Evolutionary conservation across 225 moss, liverwort and hornwort genomes (phyloP), one percentile per base, ranked within the genome.

Genomic region (Rhytidiadelphus loreus): DNA sequence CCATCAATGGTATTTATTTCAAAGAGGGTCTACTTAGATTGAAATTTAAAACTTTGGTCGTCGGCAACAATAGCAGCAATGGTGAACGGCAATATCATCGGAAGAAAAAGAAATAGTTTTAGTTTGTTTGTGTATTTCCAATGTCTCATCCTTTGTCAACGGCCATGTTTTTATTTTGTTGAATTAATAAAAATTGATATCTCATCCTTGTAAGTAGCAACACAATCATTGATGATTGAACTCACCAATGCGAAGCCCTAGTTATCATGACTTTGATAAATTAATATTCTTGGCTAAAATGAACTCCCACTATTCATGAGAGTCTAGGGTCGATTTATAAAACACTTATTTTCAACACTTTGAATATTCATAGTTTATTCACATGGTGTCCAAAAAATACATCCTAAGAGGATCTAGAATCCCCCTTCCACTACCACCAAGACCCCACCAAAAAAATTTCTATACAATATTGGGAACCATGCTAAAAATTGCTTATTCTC

Each of bases 51-150:
- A 20, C 20, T 50, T 32, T 30, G 2, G 8, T 43, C 0, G 1
- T 13, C 4, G 4, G 1, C 3, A 22, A 6, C 7, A 65, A 11
- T 66, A 23, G 23, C 2, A 1, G 12, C 13, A 68, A 5, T 14
- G 2, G 14, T 0, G 2, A 6, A 0, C 1, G 8, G 1, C 1
- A 7, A 2, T 13, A 8, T 9, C 37, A n/a, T 22, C 4, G 0
- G 23, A 70, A 70, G 3, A 16, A 43, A 15, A 16, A 43, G 4
- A 43, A n/a, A 43, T 28, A 4, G 0, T 11, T 30, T 74, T 48
- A 7, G 4, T 46, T 4, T 73, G 11, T 29, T 44, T 5, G 3
- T 30, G 11, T 46, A 0, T 73, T 18, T 46, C 7, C 11, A 73
- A 73, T 20, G 12, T 32, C 12, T 32, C 7, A 30, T 30, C 11